A percentile compares a stretch with the other conserved stretches of the same genome.
These are phyloP conservation scores for Stagonosporopsis vannaccii DNA, from an alignment of 2,329 filamentous ascomycete species.

Conservation along the genomic window DNA sequence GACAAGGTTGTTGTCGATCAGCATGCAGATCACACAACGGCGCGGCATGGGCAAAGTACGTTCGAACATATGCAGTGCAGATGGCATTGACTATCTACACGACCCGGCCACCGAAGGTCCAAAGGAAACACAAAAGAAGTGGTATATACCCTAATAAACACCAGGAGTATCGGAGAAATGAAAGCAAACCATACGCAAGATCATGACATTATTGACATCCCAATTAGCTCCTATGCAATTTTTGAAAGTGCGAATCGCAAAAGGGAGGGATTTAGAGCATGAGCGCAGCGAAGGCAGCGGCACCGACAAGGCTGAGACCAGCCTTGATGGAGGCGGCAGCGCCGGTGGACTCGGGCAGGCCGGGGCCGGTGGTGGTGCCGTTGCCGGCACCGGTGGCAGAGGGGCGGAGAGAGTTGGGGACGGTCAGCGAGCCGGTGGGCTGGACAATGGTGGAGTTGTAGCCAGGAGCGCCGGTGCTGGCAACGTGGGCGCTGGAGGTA, in stretches of 20 bases:
- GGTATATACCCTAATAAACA: conserved; percentile 29
- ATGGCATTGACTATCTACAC: conserved; percentile 20
- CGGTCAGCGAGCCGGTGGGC: conserved; percentile 45
- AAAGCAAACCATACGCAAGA: conserved; percentile 15
- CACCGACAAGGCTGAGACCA: conserved; percentile 50
- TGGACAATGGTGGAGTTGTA: conserved; percentile 37
- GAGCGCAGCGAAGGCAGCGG: conserved; percentile 52
- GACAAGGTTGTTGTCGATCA: neutral
- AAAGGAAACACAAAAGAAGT: conserved; percentile 14
- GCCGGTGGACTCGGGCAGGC: conserved; percentile 40
- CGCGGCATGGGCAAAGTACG: neutral
- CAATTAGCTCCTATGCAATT: conserved; percentile 20
- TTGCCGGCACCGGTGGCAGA: conserved; percentile 36
- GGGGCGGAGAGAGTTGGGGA: conserved; percentile 43
- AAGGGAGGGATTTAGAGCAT: conserved; percentile 42
- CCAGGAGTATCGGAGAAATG: conserved; percentile 25
- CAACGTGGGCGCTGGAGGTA: conserved; percentile 17
- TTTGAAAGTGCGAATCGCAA: conserved; percentile 8
- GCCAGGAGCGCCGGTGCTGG: conserved; percentile 32
- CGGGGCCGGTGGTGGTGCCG: conserved; percentile 28
- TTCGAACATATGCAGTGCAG: conserved; percentile 13
- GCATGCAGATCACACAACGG: neutral
- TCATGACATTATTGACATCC: conserved; percentile 32
- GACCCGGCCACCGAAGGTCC: conserved; percentile 17
- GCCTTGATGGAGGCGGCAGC: conserved; percentile 43